Conservation (phyloP, 768 basidiomycete species). For the Rhizopogon salebrosus region DNA sequence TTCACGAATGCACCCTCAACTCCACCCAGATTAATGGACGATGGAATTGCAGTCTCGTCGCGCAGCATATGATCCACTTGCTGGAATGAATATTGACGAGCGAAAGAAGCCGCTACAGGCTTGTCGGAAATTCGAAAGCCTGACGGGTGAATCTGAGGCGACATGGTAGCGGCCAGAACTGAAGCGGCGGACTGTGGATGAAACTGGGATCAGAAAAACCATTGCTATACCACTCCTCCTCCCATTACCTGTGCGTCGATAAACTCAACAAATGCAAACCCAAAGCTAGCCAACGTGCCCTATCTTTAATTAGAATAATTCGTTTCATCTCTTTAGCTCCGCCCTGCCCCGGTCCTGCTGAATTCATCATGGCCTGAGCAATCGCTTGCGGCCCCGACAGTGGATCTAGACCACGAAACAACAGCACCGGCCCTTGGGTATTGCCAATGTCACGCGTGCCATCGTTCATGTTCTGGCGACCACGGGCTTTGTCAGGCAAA, state of each 20-base stretch:
- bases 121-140: conserved; percentile 90
- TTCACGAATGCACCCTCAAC: conserved; percentile 69
- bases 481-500: conserved; percentile 59
- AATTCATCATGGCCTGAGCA: conserved; percentile 73
- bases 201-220: conserved; percentile 8
- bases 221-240: background rate
- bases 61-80: conserved; percentile 70
- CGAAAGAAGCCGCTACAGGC: conserved; percentile 90
- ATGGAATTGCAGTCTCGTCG: conserved; percentile 71
- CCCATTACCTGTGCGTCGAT: conserved; percentile 62
- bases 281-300: conserved; percentile 84
- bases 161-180: conserved; percentile 81
- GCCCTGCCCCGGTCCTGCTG: conserved; percentile 71
- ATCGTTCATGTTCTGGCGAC: conserved; percentile 73
- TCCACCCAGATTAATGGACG: conserved; percentile 66
- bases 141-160: conserved; percentile 80
- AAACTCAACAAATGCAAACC: conserved; percentile 94
- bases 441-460: conserved; percentile 96
- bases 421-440: conserved; percentile 71
- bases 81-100: conserved; percentile 87
- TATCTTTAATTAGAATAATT: conserved; percentile 80
- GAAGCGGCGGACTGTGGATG: conserved; percentile 71
- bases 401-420: conserved; percentile 88
- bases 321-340: conserved; percentile 85
- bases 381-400: conserved; percentile 87